Conservation (phyloP, 208 protist species). For the Trypanosoma scelopori region DNA sequence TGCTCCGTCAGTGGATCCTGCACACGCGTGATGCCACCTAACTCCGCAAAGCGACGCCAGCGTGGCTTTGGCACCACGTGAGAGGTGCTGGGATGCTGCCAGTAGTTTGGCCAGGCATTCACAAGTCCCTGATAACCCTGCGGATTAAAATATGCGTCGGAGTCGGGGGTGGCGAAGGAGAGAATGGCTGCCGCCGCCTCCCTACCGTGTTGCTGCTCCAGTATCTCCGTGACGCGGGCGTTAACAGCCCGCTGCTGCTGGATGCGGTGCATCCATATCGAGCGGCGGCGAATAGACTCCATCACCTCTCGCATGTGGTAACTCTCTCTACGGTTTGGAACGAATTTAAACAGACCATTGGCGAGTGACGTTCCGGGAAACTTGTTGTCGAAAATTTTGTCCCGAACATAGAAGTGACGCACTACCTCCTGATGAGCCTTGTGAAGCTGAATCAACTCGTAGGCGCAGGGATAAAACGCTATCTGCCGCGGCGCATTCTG, state of each 20-base stretch:
- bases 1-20: slow-evolving; percentile 45
- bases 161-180: slow-evolving; percentile 66
- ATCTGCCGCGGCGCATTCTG: slow-evolving; percentile 32
- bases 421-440: slow-evolving; percentile 72
- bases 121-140: slow-evolving; percentile 46
- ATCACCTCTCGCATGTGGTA: slow-evolving; percentile 82
- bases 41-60: slow-evolving; percentile 71
- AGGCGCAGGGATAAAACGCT: slow-evolving; percentile 74
- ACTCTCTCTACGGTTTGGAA: slow-evolving; percentile 65
- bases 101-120: slow-evolving; percentile 88
- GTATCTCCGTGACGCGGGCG: slow-evolving; percentile 38
- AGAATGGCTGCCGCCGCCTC: slow-evolving; percentile 35
- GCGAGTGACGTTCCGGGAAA: slow-evolving; percentile 71
- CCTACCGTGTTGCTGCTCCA: slow-evolving; percentile 33
- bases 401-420: slow-evolving; percentile 72
- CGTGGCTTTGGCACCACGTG: slow-evolving; percentile 82
- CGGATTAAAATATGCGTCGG: slow-evolving; percentile 81
- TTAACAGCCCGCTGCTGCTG: slow-evolving; percentile 84
- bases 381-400: slow-evolving; percentile 92
- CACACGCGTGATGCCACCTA: slow-evolving; percentile 90
- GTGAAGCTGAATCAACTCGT: slow-evolving; percentile 81
- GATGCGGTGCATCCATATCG: slow-evolving; percentile 82
- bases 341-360: slow-evolving; percentile 90
- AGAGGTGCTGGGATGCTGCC: slow-evolving; percentile 76
- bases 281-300: slow-evolving; percentile 75